phyloP scores from a whole-genome alignment of 2,329 filamentous ascomycete genomes.

The Colletotrichum phormii region DNA sequence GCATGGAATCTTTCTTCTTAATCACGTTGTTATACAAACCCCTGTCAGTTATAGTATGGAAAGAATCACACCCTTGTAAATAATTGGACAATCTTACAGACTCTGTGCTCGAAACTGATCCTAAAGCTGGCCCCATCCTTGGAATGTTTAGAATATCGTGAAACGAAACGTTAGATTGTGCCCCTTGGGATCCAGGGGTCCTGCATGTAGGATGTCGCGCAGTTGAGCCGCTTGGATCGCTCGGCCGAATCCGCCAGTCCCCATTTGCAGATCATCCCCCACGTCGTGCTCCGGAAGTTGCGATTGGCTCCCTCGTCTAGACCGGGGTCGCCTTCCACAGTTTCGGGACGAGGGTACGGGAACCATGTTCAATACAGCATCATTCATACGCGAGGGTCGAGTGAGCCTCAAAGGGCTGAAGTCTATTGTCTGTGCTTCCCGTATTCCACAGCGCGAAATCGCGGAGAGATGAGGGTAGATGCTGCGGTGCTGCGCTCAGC shows the following conservation, averaged over 20 bases:
- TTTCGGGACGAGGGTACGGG: slow-evolving; percentile 16
- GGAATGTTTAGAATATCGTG: slow-evolving; percentile 16
- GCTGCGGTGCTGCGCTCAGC: too few relatives aligned
- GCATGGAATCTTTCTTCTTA: not conserved
- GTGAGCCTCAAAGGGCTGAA: not conserved
- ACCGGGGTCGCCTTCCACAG: slow-evolving; percentile 5
- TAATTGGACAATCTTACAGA: slow-evolving; percentile 3
- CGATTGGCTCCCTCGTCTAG: slow-evolving; percentile 32
- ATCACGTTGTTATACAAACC: not conserved
- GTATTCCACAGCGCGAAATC: not conserved
- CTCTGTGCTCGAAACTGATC: slow-evolving; percentile 14
- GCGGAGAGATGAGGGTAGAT: not conserved
- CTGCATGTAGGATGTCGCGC: not conserved
- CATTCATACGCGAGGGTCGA: not conserved
- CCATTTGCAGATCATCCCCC: slow-evolving; percentile 15
- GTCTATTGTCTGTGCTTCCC: not conserved
- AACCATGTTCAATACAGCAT: slow-evolving; percentile 13
- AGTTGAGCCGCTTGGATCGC: slow-evolving; percentile 24
- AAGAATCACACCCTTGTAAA: not conserved
- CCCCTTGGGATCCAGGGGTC: slow-evolving; percentile 2
- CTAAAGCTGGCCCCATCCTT: slow-evolving; percentile 4
- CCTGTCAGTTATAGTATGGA: not conserved
- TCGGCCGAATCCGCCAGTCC: slow-evolving; percentile 11
- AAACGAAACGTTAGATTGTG: slow-evolving; percentile 26
- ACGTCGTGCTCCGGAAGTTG: not conserved